phyloP scores from a whole-genome alignment of 139 green algal genomes.

The Chlamydomonas applanata region DNA sequence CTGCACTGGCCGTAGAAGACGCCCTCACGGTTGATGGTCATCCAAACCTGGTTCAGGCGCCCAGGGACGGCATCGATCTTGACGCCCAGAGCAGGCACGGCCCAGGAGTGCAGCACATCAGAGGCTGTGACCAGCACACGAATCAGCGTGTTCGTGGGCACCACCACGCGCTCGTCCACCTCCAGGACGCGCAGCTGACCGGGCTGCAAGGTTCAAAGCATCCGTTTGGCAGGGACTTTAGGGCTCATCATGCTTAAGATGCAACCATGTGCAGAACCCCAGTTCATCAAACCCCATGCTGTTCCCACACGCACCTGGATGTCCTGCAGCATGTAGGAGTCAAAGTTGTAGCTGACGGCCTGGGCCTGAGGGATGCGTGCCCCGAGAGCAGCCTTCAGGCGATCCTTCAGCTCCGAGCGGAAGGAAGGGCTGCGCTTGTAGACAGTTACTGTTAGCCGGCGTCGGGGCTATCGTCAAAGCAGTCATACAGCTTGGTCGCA shows the following conservation, averaged over 20 bases:
- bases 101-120: slow-evolving; percentile 58
- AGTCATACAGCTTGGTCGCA: background rate
- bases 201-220: slow-evolving; percentile 25
- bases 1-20: slow-evolving; percentile 77
- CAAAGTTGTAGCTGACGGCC: slow-evolving; percentile 56
- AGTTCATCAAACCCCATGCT: background rate
- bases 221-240: background rate
- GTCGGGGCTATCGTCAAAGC: background rate
- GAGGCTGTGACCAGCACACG: slow-evolving; percentile 54
- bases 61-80: slow-evolving; percentile 68
- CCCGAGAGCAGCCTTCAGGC: slow-evolving; percentile 48
- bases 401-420: slow-evolving; percentile 49
- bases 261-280: background rate
- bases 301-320: background rate
- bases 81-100: slow-evolving; percentile 57
- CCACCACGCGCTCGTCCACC: slow-evolving; percentile 61
- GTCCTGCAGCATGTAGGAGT: slow-evolving; percentile 42
- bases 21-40: slow-evolving; percentile 64
- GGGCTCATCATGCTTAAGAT: background rate
- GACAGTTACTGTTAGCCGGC: background rate
- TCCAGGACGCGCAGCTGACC: slow-evolving; percentile 63
- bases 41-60: slow-evolving; percentile 63
- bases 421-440: slow-evolving; percentile 19
- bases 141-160: slow-evolving; percentile 66
- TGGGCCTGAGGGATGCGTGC: slow-evolving; percentile 38